phyloP scores from a whole-genome alignment of 176 grass and related monocot genomes.

The Oryza australiensis region DNA sequence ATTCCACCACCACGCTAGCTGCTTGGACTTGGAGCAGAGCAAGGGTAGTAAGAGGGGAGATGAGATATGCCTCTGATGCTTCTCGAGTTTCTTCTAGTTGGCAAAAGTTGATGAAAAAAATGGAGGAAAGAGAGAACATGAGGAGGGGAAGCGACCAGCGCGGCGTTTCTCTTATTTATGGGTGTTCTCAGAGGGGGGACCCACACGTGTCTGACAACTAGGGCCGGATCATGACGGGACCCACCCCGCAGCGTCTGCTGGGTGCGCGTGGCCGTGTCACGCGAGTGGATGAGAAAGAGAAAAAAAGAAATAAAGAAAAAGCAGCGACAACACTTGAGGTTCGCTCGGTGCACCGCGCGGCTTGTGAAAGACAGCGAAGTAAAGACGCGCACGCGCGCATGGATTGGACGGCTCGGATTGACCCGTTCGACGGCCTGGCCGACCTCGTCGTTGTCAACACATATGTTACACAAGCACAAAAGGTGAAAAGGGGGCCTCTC shows the following conservation, averaged over 20 bases:
- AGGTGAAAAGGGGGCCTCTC: no score
- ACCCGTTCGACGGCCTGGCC: constrained; percentile 8
- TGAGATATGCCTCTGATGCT: background rate
- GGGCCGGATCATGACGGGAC: fast-evolving
- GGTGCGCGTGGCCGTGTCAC: background rate
- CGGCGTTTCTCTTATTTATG: constrained; percentile 40
- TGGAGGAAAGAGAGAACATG: background rate
- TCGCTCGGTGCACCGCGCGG: no score
- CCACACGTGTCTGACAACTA: background rate
- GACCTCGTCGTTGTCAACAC: no score
- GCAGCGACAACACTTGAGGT: background rate
- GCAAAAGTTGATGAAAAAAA: background rate
- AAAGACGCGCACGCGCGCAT: background rate
- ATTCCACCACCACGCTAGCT: background rate
- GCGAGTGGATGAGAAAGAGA: background rate
- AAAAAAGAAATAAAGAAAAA: background rate
- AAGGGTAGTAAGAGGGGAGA: background rate
- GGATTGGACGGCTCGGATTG: constrained; percentile 13
- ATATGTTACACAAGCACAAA: no score
- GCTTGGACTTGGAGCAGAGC: background rate
- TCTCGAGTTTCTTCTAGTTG: constrained; percentile 14
- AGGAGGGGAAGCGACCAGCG: background rate
- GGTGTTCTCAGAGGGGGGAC: background rate
- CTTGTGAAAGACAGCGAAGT: no score
- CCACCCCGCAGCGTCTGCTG: background rate